Evolutionary conservation across 768 basidiomycete species (phyloP).

Genomic region (Tephrocybe rancida): DNA sequence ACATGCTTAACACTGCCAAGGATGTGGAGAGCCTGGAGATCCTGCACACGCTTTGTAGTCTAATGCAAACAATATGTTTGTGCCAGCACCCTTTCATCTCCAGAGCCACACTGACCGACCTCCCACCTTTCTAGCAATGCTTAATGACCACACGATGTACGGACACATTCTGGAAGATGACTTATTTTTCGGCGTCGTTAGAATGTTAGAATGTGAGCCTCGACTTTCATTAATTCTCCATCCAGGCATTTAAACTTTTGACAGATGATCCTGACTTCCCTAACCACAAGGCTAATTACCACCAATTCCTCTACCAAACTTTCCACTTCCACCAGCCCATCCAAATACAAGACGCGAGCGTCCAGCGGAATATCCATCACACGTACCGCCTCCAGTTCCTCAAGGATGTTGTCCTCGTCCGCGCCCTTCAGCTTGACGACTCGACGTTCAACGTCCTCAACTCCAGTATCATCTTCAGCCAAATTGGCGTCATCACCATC

Average conservation of each 20-base stretch:
- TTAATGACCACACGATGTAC: slow-evolving; percentile 94
- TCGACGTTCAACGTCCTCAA: slow-evolving; percentile 97
- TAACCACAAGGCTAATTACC: slow-evolving; percentile 94
- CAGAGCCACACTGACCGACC: slow-evolving; percentile 7
- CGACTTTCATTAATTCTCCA: slow-evolving; percentile 7
- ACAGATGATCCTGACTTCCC: slow-evolving; percentile 98
- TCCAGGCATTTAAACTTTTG: slow-evolving; percentile 9
- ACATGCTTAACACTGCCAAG: slow-evolving; percentile 86
- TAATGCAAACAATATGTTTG: slow-evolving; percentile 95
- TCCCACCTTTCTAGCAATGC: slow-evolving; percentile 67
- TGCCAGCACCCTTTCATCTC: slow-evolving; percentile 6
- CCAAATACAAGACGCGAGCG: slow-evolving; percentile 69
- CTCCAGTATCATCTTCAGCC: slow-evolving; percentile 97
- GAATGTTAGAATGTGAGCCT: slow-evolving; percentile 93
- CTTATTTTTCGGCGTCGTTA: slow-evolving; percentile 88
- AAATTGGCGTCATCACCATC: slow-evolving; percentile 95
- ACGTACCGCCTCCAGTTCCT: slow-evolving; percentile 97
- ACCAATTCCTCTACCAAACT: slow-evolving; percentile 84
- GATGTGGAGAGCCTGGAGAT: slow-evolving; percentile 91
- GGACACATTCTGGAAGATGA: slow-evolving; percentile 95
- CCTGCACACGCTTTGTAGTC: slow-evolving; percentile 85
- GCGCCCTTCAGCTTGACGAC: slow-evolving; percentile 93
- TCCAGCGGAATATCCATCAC: slow-evolving; percentile 92
- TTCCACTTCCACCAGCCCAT: slow-evolving; percentile 92
- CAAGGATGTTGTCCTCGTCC: slow-evolving; percentile 96